Evolutionary conservation across 305 asterid genomes (phyloP).

Genomic region (Ajuga reptans): DNA sequence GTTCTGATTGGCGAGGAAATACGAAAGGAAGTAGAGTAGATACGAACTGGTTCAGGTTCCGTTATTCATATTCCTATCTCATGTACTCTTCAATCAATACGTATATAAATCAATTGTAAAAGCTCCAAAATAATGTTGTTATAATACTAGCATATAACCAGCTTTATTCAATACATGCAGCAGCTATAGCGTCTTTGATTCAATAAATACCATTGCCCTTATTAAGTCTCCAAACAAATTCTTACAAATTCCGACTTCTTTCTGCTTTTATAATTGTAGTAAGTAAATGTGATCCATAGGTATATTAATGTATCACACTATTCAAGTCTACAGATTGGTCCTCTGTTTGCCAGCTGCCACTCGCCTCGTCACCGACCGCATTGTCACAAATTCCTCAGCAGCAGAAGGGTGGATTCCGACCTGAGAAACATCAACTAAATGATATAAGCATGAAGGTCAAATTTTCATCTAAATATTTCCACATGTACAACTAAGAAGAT

Average conservation of each 20-base stretch:
- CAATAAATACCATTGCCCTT: not conserved
- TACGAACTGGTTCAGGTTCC: too few relatives aligned
- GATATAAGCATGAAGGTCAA: not conserved
- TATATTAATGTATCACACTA: not conserved
- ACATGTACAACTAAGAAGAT: too few relatives aligned
- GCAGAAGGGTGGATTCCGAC: constrained; percentile 97
- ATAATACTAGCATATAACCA: not conserved
- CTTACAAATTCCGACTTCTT: too few relatives aligned
- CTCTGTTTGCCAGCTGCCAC: constrained; percentile 55
- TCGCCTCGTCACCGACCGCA: constrained; percentile 67
- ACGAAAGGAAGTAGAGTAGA: too few relatives aligned
- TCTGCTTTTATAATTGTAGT: not conserved
- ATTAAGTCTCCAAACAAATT: not conserved
- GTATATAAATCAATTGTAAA: too few relatives aligned
- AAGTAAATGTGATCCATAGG: not conserved
- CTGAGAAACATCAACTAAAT: constrained; percentile 29
- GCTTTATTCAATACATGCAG: not conserved
- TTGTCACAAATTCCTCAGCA: constrained; percentile 94
- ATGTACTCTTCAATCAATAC: too few relatives aligned
- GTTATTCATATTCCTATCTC: too few relatives aligned
- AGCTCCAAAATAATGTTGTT: too few relatives aligned
- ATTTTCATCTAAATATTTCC: too few relatives aligned
- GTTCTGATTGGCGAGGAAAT: too few relatives aligned
- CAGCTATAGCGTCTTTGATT: not conserved
- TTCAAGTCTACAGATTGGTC: constrained; percentile 40